These are phyloP conservation scores for Microglena sp. DNA, from an alignment of 139 green algal species.

Conservation along the genomic window DNA sequence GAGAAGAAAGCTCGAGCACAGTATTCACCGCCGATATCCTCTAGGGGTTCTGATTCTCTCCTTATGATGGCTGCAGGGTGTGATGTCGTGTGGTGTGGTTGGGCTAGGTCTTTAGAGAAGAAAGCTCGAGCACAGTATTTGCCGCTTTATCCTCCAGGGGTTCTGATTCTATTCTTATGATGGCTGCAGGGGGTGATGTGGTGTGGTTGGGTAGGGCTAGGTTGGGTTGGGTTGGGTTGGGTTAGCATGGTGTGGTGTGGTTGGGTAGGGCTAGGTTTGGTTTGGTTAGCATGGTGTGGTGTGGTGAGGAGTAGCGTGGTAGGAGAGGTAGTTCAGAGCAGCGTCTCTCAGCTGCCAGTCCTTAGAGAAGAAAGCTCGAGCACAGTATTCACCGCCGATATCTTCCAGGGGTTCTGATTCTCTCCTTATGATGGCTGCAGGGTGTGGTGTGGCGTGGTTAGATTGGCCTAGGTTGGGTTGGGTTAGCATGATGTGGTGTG, in stretches of 20 bases:
- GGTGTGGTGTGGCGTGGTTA: no score
- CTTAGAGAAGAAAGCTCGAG: slow-evolving; percentile 52
- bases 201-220: no score
- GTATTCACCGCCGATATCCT: slow-evolving; percentile 63
- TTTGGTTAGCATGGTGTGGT: no score
- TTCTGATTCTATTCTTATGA: slow-evolving; percentile 37
- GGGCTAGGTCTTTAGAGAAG: slow-evolving; percentile 52
- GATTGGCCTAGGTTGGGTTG: no score
- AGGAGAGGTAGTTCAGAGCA: slow-evolving; percentile 27
- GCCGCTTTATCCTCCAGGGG: slow-evolving; percentile 51
- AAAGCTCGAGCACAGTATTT: slow-evolving; percentile 58
- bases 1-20: slow-evolving; percentile 52
- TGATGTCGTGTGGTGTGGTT: no score
- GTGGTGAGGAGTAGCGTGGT: no score
- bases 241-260: no score
- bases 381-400: slow-evolving; percentile 60
- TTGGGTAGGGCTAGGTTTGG: no score
- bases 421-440: slow-evolving; percentile 22
- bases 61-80: no score
- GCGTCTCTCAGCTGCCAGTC: slow-evolving; percentile 85
- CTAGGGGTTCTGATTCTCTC: slow-evolving; percentile 43
- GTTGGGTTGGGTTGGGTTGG: no score
- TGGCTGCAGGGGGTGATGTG: slow-evolving; percentile 1
- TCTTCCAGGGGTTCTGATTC: slow-evolving; percentile 47
- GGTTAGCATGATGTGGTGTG: no score